Evolutionary conservation across 2,329 filamentous ascomycete species (phyloP), one percentile per base, ranked within the genome.

Genomic region (Monosporascus sp.): DNA sequence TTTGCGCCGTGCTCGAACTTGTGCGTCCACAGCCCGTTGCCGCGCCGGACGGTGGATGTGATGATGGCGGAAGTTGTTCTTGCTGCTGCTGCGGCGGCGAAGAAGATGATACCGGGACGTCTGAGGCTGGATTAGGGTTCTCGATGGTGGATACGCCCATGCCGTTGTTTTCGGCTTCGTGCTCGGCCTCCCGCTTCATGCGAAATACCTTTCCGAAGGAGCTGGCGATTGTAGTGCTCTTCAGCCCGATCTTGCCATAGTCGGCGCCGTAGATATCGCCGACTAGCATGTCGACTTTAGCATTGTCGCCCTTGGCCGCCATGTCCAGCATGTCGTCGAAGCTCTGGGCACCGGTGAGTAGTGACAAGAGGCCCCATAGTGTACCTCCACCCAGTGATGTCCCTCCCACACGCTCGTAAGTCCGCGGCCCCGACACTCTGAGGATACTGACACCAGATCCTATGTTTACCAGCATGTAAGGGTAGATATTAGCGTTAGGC

Each of bases 271-370:
- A 99, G 50, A 99, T 99, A 70, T 99, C 94, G 20, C 94, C 94
- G 0, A 99, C 94, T 19, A 99, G 79, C 86, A 99, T 92, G 68
- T 99, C 94, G 9, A 99, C 94, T 27, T 88, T 87, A 38, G 87
- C 81, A 66, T 99, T 99, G 73, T 99, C 94, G 26, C 94, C 94
- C 36, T 84, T 80, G 59, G 94, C 94, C 1, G 94, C 92, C 76
- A 95, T 87, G 52, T 87, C 86, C 37, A 99, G 80, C 94, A 99
- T 99, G 63, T 96, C 92, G 70, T 97, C 94, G 67, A 99, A 99
- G n/a, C 86, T 92, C 52, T 88, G 83, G 22, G 93, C 91, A n/a
- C 92, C 91, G 0, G 94, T 99, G 40, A 99, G 79, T 50, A 99
- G 81, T 14, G 90, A 94, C 38, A 99, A 80, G 24, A 99, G 78